phyloP scores from a whole-genome alignment of 2,329 filamentous ascomycete species.

The Fusarium brachygibbosum region DNA sequence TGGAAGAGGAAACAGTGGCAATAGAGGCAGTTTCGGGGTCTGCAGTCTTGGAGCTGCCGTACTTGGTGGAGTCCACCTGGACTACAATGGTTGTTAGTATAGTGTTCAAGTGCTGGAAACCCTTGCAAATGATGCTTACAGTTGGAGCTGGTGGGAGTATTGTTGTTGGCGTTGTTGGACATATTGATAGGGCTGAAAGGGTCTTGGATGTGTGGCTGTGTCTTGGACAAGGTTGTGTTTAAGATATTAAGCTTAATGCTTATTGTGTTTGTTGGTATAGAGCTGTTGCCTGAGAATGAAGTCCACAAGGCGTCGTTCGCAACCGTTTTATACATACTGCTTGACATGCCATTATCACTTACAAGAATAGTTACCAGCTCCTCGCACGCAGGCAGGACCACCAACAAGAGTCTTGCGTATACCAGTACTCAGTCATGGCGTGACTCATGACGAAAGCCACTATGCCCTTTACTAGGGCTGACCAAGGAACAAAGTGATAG shows the following conservation, averaged over 20 bases:
- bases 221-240: slow-evolving; percentile 4
- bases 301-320: slow-evolving; percentile 6
- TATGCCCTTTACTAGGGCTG: slow-evolving; percentile 18
- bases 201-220: neutral
- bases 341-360: neutral
- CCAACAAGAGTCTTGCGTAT: slow-evolving; percentile 23
- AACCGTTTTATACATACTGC: slow-evolving; percentile 42
- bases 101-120: neutral
- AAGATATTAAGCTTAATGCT: slow-evolving; percentile 18
- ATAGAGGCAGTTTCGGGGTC: slow-evolving; percentile 49
- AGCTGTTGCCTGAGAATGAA: slow-evolving; percentile 16
- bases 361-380: neutral
- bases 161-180: slow-evolving; percentile 32
- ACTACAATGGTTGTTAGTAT: slow-evolving; percentile 28
- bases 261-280: slow-evolving; percentile 1
- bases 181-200: slow-evolving; percentile 16
- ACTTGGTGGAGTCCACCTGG: slow-evolving; percentile 26
- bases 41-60: slow-evolving; percentile 20
- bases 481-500: slow-evolving; percentile 7
- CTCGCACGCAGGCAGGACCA: neutral
- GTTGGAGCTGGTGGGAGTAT: slow-evolving; percentile 22
- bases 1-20: slow-evolving; percentile 45
- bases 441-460: slow-evolving; percentile 47
- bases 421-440: slow-evolving; percentile 30
- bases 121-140: slow-evolving; percentile 30